A percentile compares a stretch with the other conserved stretches of the same genome.
phyloP scores from a whole-genome alignment of 495 filamentous ascomycete species.

The Neurospora sp. region DNA sequence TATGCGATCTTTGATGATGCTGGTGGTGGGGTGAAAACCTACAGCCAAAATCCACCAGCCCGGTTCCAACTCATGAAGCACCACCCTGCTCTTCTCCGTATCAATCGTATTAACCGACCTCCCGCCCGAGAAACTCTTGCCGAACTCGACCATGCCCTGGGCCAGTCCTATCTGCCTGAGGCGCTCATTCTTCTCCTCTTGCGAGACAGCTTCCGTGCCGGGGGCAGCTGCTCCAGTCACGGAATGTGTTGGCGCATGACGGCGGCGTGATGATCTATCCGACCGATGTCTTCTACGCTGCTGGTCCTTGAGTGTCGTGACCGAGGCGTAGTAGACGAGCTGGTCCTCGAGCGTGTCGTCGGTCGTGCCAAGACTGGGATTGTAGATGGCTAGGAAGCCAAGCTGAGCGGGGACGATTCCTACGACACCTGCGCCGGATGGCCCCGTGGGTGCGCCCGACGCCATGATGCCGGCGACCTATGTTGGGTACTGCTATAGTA shows the following conservation, averaged over 20 bases:
- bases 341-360: constrained; percentile 86
- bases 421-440: background rate
- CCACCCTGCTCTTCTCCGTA: constrained; percentile 75
- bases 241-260: background rate
- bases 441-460: background rate
- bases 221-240: constrained; percentile 1
- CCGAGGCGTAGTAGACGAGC: constrained; percentile 84
- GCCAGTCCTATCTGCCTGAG: constrained; percentile 92
- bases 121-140: constrained; percentile 71
- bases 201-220: constrained; percentile 28
- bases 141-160: constrained; percentile 94
- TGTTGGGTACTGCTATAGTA: background rate
- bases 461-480: background rate
- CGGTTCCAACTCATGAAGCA: constrained; percentile 67
- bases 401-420: constrained; percentile 65
- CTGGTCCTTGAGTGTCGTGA: constrained; percentile 31
- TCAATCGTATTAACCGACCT: constrained; percentile 75
- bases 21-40: no score
- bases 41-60: constrained; percentile 88
- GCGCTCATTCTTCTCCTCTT: constrained; percentile 66
- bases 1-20: no score
- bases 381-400: constrained; percentile 86
- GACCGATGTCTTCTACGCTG: constrained; percentile 4
- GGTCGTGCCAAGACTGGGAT: constrained; percentile 74
- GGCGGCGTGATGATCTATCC: background rate